Evolutionary conservation across 768 basidiomycete genomes (phyloP), one percentile per base, ranked within the genome.

Genomic region (Leccinellum rugosiceps): DNA sequence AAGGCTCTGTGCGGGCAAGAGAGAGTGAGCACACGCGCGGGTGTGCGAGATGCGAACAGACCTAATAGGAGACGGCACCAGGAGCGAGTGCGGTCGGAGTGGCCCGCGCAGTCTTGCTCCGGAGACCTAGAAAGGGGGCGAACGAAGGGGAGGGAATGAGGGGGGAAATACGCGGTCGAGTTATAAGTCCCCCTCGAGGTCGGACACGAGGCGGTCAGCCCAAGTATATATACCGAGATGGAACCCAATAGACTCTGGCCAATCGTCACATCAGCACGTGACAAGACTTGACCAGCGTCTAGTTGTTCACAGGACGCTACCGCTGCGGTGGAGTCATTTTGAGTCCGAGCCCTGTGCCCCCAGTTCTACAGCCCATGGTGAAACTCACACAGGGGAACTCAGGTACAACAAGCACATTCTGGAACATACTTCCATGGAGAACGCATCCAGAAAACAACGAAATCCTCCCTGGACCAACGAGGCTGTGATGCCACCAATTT

Each of bases 171-270:
- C 26, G 46, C 55, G 45, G 61, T 41, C 45, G 54, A 48, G 55
- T 26, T 66, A 61, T 69, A 66, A 58, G 56, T 45, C 19, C 6
- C 23, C 65, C 69, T 67, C 60, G 65, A 69, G 69, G 70, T 62
- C 2, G 0, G 48, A 55, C 69, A 70, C 63, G 69, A 70, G 69
- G 69, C 63, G 21, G 50, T 7, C 15, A 31, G 48, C 19, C 34
- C 23, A 43, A 51, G 50, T 60, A 58, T 58, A 52, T 53, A 57
- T 57, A 52, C 32, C 34, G 41, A 54, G 21, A n/a, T 25, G 9
- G n/a, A 10, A 54, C 32, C 63, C 67, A 57, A 68, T 51, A 58
- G 55, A 50, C 21, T 11, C 46, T 31, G 9, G 0, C 69, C 69
- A 70, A 70, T 70, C 65, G 59, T 0, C 19, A 4, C 10, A 38